These are phyloP conservation scores for Aplosporella prunicola DNA, from an alignment of 2,329 filamentous ascomycete species.

Conservation along the genomic window DNA sequence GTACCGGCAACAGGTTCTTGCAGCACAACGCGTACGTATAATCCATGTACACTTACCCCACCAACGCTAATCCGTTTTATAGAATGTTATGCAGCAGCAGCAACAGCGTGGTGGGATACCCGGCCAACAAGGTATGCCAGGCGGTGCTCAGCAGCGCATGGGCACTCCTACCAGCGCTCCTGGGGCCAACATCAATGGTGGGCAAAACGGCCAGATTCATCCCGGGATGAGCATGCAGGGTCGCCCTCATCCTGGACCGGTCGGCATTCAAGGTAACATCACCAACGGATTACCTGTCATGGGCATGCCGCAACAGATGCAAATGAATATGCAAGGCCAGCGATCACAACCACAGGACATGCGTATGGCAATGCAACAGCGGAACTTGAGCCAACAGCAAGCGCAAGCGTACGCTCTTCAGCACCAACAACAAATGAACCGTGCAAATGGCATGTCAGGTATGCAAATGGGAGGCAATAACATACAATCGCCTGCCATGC, in stretches of 20 bases:
- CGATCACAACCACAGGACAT: conserved; percentile 38
- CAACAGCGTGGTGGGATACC: conserved; percentile 20
- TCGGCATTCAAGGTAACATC: conserved; percentile 41
- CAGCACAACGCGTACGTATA: conserved; percentile 40
- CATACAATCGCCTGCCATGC: conserved; percentile 5
- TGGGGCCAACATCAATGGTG: conserved; percentile 23
- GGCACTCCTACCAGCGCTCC: conserved; percentile 29
- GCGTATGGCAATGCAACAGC: conserved; percentile 26
- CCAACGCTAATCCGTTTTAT: too few species aligned
- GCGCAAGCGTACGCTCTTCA: conserved; percentile 12
- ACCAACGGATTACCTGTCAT: conserved; percentile 41
- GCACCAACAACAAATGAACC: conserved; percentile 10
- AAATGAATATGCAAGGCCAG: conserved; percentile 47
- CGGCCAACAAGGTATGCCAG: conserved; percentile 18
- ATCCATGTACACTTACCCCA: conserved; percentile 1
- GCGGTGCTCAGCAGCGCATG: conserved; percentile 31
- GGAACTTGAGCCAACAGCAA: conserved; percentile 21
- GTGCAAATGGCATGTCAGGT: conserved; percentile 4
- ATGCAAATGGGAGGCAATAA: conserved; percentile 2
- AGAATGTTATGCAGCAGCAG: conserved; percentile 1
- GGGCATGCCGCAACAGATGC: conserved; percentile 60
- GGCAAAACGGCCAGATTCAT: conserved; percentile 20
- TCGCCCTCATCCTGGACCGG: conserved; percentile 26
- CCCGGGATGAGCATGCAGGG: conserved; percentile 22
- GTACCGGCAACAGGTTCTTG: conserved; percentile 54